phyloP scores from a whole-genome alignment of 208 protist genomes.

The Trichomonas tenax region DNA sequence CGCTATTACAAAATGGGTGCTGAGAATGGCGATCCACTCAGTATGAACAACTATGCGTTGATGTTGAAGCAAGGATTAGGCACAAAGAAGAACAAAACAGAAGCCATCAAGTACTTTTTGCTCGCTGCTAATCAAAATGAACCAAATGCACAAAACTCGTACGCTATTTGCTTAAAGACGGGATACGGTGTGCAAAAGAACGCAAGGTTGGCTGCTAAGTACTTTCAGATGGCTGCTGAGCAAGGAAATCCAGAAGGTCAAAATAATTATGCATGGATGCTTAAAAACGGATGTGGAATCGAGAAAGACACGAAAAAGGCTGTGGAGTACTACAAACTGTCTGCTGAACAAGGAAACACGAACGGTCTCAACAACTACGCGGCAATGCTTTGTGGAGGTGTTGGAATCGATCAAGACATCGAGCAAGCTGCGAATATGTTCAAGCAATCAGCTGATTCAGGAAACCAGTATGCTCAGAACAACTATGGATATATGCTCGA shows the following conservation, averaged over 20 bases:
- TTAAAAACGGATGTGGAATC: not conserved
- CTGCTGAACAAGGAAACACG: not conserved
- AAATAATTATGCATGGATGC: not conserved
- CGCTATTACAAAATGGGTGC: not conserved
- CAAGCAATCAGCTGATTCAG: not conserved
- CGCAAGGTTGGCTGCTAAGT: not conserved
- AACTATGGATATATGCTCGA: not conserved
- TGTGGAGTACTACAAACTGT: not conserved
- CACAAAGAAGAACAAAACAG: not conserved
- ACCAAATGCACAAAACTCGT: not conserved
- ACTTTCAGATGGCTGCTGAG: not conserved
- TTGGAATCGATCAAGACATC: not conserved
- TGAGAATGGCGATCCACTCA: not conserved
- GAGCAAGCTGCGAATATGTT: not conserved
- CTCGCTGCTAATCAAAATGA: not conserved
- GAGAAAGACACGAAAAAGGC: not conserved
- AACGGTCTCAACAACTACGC: not conserved
- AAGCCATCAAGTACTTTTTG: not conserved
- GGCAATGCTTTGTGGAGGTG: not conserved
- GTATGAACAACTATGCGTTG: not conserved
- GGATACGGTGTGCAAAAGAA: not conserved
- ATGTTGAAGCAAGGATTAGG: not conserved
- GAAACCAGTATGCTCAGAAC: not conserved
- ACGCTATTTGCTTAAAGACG: not conserved
- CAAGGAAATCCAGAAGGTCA: not conserved